Evolutionary conservation across 345 rosid genomes (phyloP).

Genomic region (rapeseed (Brassica napus)): DNA sequence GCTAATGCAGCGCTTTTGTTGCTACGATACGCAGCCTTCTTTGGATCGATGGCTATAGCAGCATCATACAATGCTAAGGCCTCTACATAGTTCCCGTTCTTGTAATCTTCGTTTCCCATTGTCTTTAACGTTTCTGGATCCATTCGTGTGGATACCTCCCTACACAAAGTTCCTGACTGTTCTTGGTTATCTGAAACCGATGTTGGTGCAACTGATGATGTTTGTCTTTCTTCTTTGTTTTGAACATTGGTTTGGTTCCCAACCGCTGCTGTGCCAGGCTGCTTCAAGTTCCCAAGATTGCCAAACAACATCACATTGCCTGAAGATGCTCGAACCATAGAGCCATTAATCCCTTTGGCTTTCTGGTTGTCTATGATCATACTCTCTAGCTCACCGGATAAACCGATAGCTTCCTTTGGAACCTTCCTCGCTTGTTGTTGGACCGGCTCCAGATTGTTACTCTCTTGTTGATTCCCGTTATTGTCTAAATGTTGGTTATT

Average conservation of each 20-base stretch:
- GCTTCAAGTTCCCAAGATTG: constrained; percentile 79
- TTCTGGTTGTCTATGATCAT: constrained; percentile 75
- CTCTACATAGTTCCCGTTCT: constrained; percentile 75
- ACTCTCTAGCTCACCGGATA: constrained; percentile 89
- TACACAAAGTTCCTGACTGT: constrained; percentile 60
- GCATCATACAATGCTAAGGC: constrained; percentile 90
- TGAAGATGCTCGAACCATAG: constrained; percentile 77
- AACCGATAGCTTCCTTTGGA: constrained; percentile 53
- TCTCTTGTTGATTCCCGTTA: constrained; percentile 20
- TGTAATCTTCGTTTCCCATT: constrained; percentile 97
- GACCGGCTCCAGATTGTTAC: constrained; percentile 22
- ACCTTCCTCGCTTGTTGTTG: constrained; percentile 48
- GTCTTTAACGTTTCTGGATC: constrained; percentile 90
- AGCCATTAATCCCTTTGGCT: constrained; percentile 44
- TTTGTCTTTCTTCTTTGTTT: constrained; percentile 38
- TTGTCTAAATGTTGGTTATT: constrained; percentile 27
- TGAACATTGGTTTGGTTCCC: constrained; percentile 39
- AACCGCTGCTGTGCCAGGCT: constrained; percentile 43
- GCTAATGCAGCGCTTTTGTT: constrained; percentile 87
- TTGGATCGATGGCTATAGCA: constrained; percentile 78
- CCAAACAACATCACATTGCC: constrained; percentile 81
- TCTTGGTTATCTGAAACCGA: constrained; percentile 19
- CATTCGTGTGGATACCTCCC: constrained; percentile 85
- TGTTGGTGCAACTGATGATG: constrained; percentile 1
- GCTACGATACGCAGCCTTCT: constrained; percentile 83